A percentile compares a stretch with the other conserved stretches of the same genome.
Evolutionary conservation across 345 rosid species (phyloP).

Genomic region (Citrus unshiu): DNA sequence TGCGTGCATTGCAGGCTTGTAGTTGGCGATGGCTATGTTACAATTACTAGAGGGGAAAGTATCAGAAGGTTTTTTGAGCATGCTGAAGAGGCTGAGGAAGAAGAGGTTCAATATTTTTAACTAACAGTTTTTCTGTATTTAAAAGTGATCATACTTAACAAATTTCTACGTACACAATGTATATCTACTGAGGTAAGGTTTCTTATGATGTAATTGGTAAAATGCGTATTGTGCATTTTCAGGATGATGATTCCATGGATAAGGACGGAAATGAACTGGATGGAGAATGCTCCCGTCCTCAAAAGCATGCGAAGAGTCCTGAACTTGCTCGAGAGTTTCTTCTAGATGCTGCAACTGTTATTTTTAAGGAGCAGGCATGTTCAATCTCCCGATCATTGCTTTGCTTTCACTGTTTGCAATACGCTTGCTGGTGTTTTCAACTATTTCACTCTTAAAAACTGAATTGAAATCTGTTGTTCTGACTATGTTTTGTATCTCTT

Average conservation of each 20-base stretch:
- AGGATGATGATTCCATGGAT: slow-evolving; percentile 97
- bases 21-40: slow-evolving; percentile 90
- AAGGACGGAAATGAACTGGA: slow-evolving; percentile 95
- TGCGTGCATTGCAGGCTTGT: slow-evolving; percentile 91
- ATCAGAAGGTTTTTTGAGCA: slow-evolving; percentile 86
- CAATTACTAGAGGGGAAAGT: slow-evolving; percentile 80
- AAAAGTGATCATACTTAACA: background rate
- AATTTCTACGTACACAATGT: background rate
- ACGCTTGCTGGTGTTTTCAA: slow-evolving; percentile 5
- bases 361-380: slow-evolving; percentile 95
- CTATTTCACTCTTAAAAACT: background rate
- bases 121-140: background rate
- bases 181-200: background rate
- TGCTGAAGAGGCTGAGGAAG: slow-evolving; percentile 97
- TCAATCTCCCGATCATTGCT: background rate
- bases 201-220: background rate
- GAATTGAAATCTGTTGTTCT: background rate
- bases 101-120: slow-evolving; percentile 53
- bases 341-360: slow-evolving; percentile 90
- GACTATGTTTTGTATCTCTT: background rate
- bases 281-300: slow-evolving; percentile 97
- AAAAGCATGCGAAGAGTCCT: slow-evolving; percentile 99
- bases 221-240: slow-evolving; percentile 18
- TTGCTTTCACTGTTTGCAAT: slow-evolving; percentile 13
- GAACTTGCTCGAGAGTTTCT: slow-evolving; percentile 99